Base-by-base conservation (phyloP, 1,284 basidiomycete species). In the Waitea zeae region DNA sequence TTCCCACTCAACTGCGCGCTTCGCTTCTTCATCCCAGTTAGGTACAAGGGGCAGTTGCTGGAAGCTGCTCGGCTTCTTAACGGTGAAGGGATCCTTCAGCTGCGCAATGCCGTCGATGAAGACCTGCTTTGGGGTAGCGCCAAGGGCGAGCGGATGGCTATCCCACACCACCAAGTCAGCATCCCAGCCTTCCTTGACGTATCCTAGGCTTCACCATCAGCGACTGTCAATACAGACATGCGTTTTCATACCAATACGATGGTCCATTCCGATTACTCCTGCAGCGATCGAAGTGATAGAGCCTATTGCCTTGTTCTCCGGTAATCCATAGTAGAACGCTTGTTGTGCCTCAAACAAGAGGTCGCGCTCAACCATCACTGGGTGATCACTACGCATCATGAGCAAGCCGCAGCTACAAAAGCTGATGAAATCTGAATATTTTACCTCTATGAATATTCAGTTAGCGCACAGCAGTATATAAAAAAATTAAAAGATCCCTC, bases 61-160 rank as follows among this genome's bases (percentile, higher is more conserved):
- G 38, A 61, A 57, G 1, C 47, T 33, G 4, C 38, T 29, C 1
- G 70, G 62, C 47, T 80, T 79, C 24, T 50, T 39, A 15, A 50
- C 46, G 7, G 53, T 39, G 40, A 59, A 51, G 0, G 73, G 61
- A 3, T 53, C 43, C 13, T 54, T 49, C 11, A 81, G 47, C 44
- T 81, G 77, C 3, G 68, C 45, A 31, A 79, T 70, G 4, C 77
- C 76, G 42, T 81, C 77, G 38, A 80, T 73, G 54, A 64, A 77
- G 17, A 80, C 77, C 53, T 79, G 76, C 28, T 60, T 78, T 46
- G 70, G 89, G 45, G 68, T 73, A 51, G 61, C 69, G 11, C 75
- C 75, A 12, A 89, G 56, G 0, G 70, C 56, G 17, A 89, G 62
- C 1, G 88, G 88, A 55, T 89, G 73, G 40, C 67, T 72, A 45